Conservation (phyloP, 768 basidiomycete species). For the Psilocybe tampanensis region DNA sequence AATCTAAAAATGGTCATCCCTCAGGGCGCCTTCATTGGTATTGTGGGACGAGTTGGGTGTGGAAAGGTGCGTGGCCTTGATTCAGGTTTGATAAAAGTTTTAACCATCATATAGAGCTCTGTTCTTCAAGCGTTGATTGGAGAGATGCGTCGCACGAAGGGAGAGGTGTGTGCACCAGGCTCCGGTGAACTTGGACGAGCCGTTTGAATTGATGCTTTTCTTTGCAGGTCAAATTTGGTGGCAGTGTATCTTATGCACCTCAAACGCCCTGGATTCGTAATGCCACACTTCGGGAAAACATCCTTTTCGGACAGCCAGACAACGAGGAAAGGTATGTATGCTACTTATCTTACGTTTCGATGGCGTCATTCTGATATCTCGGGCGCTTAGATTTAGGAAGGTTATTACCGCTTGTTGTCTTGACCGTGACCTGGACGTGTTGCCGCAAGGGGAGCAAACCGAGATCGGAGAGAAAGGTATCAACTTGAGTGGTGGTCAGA, state of each 20-base stretch:
- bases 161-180: conserved; percentile 27
- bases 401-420: conserved; percentile 69
- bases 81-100: not conserved
- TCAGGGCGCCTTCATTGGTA: conserved; percentile 64
- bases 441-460: conserved; percentile 70
- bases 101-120: conserved; percentile 58
- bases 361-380: not conserved
- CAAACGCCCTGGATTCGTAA: conserved; percentile 69
- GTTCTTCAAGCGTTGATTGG: conserved; percentile 60
- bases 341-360: not conserved
- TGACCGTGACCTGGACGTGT: conserved; percentile 68
- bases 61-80: conserved; percentile 53
- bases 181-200: not conserved
- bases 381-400: conserved; percentile 47
- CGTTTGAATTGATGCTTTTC: not conserved
- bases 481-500: conserved; percentile 60
- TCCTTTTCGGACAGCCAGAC: conserved; percentile 70
- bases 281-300: conserved; percentile 72
- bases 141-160: conserved; percentile 66
- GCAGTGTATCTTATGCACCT: conserved; percentile 59
- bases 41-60: conserved; percentile 74
- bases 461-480: conserved; percentile 83
- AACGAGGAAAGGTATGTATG: conserved; percentile 52
- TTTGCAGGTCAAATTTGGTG: conserved; percentile 47
- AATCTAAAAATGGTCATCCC: conserved; percentile 49